A percentile compares a stretch with the other conserved stretches of the same genome.
Evolutionary conservation across 2,329 filamentous ascomycete species (phyloP).

Genomic region (Ceratocystis lukuohia): DNA sequence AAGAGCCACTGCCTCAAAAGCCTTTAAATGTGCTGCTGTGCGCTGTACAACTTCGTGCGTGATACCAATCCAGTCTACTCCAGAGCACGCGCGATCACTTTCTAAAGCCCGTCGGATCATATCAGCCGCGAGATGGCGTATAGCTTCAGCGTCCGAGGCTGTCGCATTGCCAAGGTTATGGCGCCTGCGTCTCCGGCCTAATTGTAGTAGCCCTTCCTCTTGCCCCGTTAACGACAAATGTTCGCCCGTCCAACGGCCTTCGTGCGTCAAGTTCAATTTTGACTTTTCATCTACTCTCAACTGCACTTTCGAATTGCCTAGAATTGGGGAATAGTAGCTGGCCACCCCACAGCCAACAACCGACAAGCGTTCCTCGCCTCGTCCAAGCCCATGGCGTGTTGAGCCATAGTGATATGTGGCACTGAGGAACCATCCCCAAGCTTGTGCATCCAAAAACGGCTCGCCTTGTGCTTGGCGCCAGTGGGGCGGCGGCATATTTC

Average conservation of each 20-base stretch:
- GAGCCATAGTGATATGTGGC: slow-evolving; percentile 33
- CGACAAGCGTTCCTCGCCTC: slow-evolving; percentile 31
- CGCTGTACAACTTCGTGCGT: slow-evolving; percentile 31
- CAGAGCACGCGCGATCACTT: slow-evolving; percentile 25
- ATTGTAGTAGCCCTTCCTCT: slow-evolving; percentile 24
- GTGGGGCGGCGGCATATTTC: slow-evolving; percentile 17
- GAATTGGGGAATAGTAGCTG: slow-evolving; percentile 32
- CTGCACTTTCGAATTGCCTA: not conserved
- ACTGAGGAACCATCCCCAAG: slow-evolving; percentile 34
- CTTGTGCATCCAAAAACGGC: slow-evolving; percentile 30
- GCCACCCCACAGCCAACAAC: slow-evolving; percentile 30
- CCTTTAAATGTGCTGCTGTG: slow-evolving; percentile 27
- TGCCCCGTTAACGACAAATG: slow-evolving; percentile 17
- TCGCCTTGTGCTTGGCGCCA: slow-evolving; percentile 25
- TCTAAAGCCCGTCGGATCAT: not conserved
- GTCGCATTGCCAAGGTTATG: slow-evolving; percentile 28
- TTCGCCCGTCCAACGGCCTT: slow-evolving; percentile 29
- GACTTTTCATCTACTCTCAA: slow-evolving; percentile 24
- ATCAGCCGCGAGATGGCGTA: slow-evolving; percentile 21
- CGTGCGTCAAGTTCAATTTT: slow-evolving; percentile 30
- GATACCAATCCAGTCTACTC: slow-evolving; percentile 33
- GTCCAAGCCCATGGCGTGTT: slow-evolving; percentile 27
- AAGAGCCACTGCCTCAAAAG: slow-evolving; percentile 25
- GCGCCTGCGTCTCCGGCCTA: slow-evolving; percentile 28
- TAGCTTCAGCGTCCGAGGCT: slow-evolving; percentile 25